phyloP scores from a whole-genome alignment of 306 rosid species.

The Rosa lucieae region DNA sequence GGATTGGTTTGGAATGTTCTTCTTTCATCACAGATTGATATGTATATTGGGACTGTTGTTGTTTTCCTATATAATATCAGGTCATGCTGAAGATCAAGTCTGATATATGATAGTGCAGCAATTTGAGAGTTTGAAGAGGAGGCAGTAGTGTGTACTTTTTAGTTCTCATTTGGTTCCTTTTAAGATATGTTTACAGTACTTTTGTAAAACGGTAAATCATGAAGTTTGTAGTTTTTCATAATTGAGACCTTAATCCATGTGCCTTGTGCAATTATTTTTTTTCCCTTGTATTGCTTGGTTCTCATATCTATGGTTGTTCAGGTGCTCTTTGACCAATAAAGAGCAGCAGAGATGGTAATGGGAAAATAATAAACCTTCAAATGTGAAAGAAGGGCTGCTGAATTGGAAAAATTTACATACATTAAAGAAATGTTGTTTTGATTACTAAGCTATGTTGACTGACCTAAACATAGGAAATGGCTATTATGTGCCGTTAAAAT shows the following conservation, averaged over 20 bases:
- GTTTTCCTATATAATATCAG: background rate
- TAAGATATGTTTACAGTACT: background rate
- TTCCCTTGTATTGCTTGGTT: background rate
- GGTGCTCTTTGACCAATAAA: background rate
- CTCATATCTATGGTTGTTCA: background rate
- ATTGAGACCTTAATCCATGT: background rate
- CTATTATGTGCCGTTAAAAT: no score
- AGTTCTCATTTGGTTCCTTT: background rate
- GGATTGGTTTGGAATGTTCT: background rate
- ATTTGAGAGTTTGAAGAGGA: conserved; percentile 2
- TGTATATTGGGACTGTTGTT: background rate
- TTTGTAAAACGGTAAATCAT: background rate
- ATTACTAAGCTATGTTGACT: background rate
- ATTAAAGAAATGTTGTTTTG: background rate
- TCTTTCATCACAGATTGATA: no score
- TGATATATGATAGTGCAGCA: background rate
- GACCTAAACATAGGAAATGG: no score
- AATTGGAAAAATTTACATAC: background rate
- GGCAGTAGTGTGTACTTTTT: background rate
- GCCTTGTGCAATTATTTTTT: background rate
- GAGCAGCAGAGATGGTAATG: background rate
- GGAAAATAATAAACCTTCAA: background rate
- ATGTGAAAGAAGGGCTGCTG: background rate
- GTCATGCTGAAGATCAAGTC: background rate
- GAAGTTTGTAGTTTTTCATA: background rate